Base-by-base conservation (phyloP, 495 filamentous ascomycete species). In the Daldinia vernicosa region DNA sequence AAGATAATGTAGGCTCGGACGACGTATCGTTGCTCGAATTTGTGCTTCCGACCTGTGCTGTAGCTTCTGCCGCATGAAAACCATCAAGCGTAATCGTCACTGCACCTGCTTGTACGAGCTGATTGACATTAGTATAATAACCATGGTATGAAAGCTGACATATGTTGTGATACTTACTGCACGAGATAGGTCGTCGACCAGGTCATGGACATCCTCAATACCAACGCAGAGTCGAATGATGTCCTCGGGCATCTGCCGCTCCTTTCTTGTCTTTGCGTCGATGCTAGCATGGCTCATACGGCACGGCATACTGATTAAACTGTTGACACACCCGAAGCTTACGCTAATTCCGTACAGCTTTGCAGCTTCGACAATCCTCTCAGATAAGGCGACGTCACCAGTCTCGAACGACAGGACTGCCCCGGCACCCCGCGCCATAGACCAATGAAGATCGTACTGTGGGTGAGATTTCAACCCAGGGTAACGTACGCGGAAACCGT, bases 271-370 rank as follows among this genome's bases (percentile, higher is more conserved):
- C 84, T 95, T 95, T 66, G 91, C 92, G 79, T 98, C 96, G 78
- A 99, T 99, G 77, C 94, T 97, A 22, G 95, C 95, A 83, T 99
- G 95, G 80, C 96, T 98, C 95, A 99, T 99, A 66, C 92, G 93
- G 74, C 95, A 99, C 11, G 95, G 95, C 95, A 99, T 97, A 81
- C 93, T 97, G 80, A 99, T 99, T 80, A 99, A 79, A 81, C 92
- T 95, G 80, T 99, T 99, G 50, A 99, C 96, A 80, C 96, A 98
- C 37, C 95, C 95, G 77, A 99, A 99, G 71, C 92, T 95, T 59
- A 99, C 95, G 67, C 91, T 93, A 69, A 99, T 99, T 19, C 91
- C 93, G 91, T 94, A 99, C 27, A 99, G 82, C 70, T 92, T 87
- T 4, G 95, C 92, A 37, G 90, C 90, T 82, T 97, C 96, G 2